A percentile compares a stretch with the other conserved stretches of the same genome.
Conservation (phyloP, 208 protist genomes). For the Acanthamoeba triangularis region DNA sequence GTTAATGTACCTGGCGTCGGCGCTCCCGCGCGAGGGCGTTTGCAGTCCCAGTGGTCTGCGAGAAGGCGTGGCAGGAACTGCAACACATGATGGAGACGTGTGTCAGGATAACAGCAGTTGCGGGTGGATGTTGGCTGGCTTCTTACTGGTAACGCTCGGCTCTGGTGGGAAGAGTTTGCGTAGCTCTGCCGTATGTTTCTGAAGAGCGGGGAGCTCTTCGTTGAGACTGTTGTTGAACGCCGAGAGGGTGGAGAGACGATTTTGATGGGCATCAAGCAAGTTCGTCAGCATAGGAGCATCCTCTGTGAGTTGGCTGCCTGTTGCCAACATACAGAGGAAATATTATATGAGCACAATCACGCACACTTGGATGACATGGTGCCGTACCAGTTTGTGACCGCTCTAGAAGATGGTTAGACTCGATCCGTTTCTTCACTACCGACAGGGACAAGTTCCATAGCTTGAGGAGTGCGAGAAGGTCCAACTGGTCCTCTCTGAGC, state of each 20-base stretch:
- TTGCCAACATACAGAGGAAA: not conserved
- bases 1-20: not conserved
- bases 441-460: slow-evolving; percentile 41
- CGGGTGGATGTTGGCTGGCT: not conserved
- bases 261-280: slow-evolving; percentile 20
- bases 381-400: not conserved
- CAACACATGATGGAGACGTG: not conserved
- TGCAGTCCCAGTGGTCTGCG: slow-evolving; percentile 1
- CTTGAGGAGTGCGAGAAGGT: slow-evolving; percentile 4
- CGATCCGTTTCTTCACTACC: not conserved
- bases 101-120: not conserved
- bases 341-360: not conserved
- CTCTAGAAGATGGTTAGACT: not conserved
- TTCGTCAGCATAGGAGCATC: slow-evolving; percentile 40
- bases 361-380: not conserved
- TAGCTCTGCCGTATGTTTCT: not conserved
- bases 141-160: not conserved
- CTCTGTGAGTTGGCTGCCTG: not conserved
- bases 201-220: not conserved
- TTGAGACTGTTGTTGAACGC: slow-evolving; percentile 1
- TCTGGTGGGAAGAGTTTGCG: not conserved
- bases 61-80: slow-evolving; percentile 11
- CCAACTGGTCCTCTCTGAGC: slow-evolving; percentile 25
- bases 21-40: not conserved
- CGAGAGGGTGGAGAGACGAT: not conserved